A percentile compares a stretch with the other conserved stretches of the same genome.
Conservation (phyloP, 1,139 yeast genomes). For the Taphrina populina region DNA sequence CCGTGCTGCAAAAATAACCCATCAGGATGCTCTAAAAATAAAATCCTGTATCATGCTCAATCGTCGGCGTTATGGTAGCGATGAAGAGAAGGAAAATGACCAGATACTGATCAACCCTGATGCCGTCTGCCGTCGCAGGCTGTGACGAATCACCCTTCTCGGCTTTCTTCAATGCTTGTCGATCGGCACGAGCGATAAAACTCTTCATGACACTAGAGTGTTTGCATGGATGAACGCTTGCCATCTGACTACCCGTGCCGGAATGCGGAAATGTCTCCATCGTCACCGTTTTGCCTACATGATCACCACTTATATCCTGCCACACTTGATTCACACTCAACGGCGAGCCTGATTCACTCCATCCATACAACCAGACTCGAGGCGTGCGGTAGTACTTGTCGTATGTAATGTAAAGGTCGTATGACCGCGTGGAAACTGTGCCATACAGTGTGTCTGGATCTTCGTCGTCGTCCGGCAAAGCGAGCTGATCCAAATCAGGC, state of each 20-base stretch:
- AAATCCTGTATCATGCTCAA: constrained; percentile 69
- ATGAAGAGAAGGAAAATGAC: constrained; percentile 87
- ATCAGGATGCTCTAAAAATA: no score
- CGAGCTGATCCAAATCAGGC: constrained; percentile 49
- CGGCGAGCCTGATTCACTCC: constrained; percentile 78
- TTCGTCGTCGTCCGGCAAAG: constrained; percentile 50
- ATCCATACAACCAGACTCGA: constrained; percentile 87
- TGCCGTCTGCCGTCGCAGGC: constrained; percentile 45
- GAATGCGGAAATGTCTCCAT: constrained; percentile 84
- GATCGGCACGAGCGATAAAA: constrained; percentile 64
- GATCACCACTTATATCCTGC: constrained; percentile 88
- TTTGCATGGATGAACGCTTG: constrained; percentile 93
- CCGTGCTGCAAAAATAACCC: no score
- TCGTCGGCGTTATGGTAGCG: constrained; percentile 96
- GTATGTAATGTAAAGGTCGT: constrained; percentile 85
- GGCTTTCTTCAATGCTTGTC: constrained; percentile 1
- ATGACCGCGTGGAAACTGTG: constrained; percentile 58
- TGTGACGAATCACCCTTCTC: not conserved
- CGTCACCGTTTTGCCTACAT: constrained; percentile 93
- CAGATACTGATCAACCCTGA: constrained; percentile 87
- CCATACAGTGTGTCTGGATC: constrained; percentile 46
- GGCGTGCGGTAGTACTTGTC: constrained; percentile 96
- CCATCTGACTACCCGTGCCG: constrained; percentile 70
- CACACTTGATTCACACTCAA: constrained; percentile 86
- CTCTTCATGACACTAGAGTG: constrained; percentile 94